A percentile compares a stretch with the other conserved stretches of the same genome.
Evolutionary conservation across 1,139 yeast species (phyloP).

Genomic region (Diutina neorugosa): DNA sequence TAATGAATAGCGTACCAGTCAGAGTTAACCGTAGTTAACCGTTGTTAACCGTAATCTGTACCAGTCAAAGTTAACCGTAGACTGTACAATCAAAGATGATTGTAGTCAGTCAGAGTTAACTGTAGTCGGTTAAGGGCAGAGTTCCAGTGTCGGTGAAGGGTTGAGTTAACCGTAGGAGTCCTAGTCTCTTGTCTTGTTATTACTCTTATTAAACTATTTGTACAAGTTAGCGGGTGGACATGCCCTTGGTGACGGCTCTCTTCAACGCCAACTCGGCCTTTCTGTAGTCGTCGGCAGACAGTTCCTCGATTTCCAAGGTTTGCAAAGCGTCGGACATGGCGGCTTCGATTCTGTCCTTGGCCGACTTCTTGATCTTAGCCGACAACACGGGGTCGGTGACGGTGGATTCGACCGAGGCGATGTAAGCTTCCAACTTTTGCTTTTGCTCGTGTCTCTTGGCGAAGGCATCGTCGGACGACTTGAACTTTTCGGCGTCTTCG

Average conservation of each 20-base stretch:
- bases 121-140: too few relatives aligned
- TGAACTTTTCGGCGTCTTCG: slow-evolving; percentile 97
- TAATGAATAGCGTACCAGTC: too few relatives aligned
- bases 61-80: too few relatives aligned
- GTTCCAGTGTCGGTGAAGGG: too few relatives aligned
- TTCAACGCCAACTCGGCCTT: slow-evolving; percentile 98
- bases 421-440: slow-evolving; percentile 98
- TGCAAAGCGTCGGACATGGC: slow-evolving; percentile 98
- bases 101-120: too few relatives aligned
- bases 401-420: slow-evolving; percentile 92
- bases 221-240: slow-evolving; percentile 76
- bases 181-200: too few relatives aligned
- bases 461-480: slow-evolving; percentile 97
- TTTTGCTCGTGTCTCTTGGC: slow-evolving; percentile 99
- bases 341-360: slow-evolving; percentile 95
- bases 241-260: slow-evolving; percentile 99
- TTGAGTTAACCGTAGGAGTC: too few relatives aligned
- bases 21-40: too few relatives aligned
- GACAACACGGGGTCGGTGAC: slow-evolving; percentile 92
- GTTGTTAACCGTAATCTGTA: too few relatives aligned
- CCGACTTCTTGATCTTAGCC: slow-evolving; percentile 95
- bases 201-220: slow-evolving; percentile 6
- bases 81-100: too few relatives aligned
- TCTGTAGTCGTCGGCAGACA: slow-evolving; percentile 94
- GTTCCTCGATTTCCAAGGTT: slow-evolving; percentile 94